Conservation (phyloP, 257 asterid species). For the Rhazya stricta region DNA sequence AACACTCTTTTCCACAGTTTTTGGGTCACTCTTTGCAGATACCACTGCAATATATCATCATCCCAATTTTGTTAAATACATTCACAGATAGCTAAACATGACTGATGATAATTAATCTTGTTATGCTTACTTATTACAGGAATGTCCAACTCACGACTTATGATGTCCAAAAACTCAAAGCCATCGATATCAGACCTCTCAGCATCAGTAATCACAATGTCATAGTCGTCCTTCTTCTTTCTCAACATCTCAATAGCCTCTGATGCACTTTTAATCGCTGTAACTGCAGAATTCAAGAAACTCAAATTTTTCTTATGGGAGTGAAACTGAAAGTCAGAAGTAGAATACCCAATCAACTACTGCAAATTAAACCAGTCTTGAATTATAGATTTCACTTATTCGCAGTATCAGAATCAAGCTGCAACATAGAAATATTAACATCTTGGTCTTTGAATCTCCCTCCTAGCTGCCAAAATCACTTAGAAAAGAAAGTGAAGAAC, state of each 20-base stretch:
- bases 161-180: constrained; percentile 48
- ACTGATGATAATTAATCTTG: not conserved
- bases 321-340: not conserved
- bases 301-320: not conserved
- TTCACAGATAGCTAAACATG: not conserved
- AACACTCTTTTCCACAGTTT: constrained; percentile 56
- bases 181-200: constrained; percentile 35
- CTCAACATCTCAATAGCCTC: constrained; percentile 46
- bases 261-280: constrained; percentile 42
- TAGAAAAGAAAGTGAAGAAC: too few relatives aligned
- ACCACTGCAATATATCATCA: constrained; percentile 41
- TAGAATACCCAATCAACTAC: too few relatives aligned
- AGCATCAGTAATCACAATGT: constrained; percentile 64
- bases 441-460: not conserved
- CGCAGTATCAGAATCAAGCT: too few relatives aligned
- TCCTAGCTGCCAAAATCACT: too few relatives aligned
- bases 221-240: constrained; percentile 46
- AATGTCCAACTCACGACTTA: constrained; percentile 63
- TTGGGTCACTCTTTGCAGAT: constrained; percentile 53
- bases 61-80: not conserved
- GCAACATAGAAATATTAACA: too few relatives aligned
- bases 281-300: constrained; percentile 30
- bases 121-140: constrained; percentile 53
- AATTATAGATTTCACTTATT: too few relatives aligned
- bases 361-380: too few relatives aligned